Base-by-base conservation (phyloP, 345 rosid species). In the Ailanthus altissimus region DNA sequence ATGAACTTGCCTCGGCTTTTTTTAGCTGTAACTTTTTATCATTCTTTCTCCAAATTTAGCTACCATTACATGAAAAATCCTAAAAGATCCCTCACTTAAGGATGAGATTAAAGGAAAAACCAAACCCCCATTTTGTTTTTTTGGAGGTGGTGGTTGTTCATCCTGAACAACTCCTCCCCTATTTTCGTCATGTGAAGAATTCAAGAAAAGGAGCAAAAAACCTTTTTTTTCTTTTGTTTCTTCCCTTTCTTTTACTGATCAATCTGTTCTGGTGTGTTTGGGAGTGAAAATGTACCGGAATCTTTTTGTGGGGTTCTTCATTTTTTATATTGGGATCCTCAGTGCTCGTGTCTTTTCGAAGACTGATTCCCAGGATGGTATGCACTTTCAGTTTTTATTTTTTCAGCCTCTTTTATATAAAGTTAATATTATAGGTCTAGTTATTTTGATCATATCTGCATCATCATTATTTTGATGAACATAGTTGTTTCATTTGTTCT, bases 311-410 rank as follows among this genome's bases (percentile, higher is more conserved):
- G 72, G 57, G 54, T 80, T 83, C 82, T 80, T 76, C 50, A 8
- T 82, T 21, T 23, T 84, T 71, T 83, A 76, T 79, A 79, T 86
- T 43, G 86, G 83, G 59, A 43, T 82, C 75, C 73, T 86, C 63
- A 20, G 77, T 61, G 75, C 74, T 26, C 15, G 70, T 36, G 88
- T 81, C 73, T 84, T 80, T 81, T 86, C 97, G 14, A 85, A 87
- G 82, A 90, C 97, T 2, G 83, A 86, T 56, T 84, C 87, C 36
- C 78, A 79, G 46, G 93, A 91, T 42, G 90, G 97, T 90, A 82
- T 75, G 73, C 69, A 8, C 77, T 23, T 67, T 25, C 28, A 14
- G 8, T 21, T 67, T 32, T 67, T 25, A 45, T 21, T 16, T 0
- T 70, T 70, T 46, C 18, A 5, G 32, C n/a, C 6, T 15, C 11